Conservation (phyloP, 306 rosid genomes). For the Pueraria montana region DNA sequence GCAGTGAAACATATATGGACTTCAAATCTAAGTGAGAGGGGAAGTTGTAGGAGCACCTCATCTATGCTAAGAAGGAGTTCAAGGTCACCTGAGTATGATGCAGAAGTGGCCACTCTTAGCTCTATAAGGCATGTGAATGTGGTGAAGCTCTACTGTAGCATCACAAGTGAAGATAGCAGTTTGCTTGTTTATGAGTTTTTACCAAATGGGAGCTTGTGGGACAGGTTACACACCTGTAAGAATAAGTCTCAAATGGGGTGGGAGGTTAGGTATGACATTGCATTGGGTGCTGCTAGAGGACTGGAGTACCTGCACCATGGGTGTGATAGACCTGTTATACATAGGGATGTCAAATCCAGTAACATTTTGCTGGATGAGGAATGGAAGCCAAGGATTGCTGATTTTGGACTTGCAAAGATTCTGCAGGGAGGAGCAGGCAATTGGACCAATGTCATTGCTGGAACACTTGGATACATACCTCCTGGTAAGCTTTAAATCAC, state of each 20-base stretch:
- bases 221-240: conserved; percentile 68
- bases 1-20: conserved; percentile 92
- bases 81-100: conserved; percentile 69
- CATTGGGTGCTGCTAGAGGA: conserved; percentile 89
- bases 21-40: conserved; percentile 51
- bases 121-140: conserved; percentile 91
- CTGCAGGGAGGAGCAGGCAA: conserved; percentile 69
- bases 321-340: conserved; percentile 77
- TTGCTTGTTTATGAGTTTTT: conserved; percentile 88
- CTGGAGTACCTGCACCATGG: conserved; percentile 93
- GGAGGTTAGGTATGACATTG: conserved; percentile 84
- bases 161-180: conserved; percentile 87
- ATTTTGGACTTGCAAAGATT: conserved; percentile 91
- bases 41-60: conserved; percentile 60
- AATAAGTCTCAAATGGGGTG: conserved; percentile 70
- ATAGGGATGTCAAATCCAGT: conserved; percentile 90
- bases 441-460: conserved; percentile 79
- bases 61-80: conserved; percentile 64
- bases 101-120: conserved; percentile 89
- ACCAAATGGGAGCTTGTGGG: conserved; percentile 94
- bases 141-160: conserved; percentile 91
- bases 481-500: conserved; percentile 69
- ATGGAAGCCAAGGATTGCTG: conserved; percentile 93
- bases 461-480: conserved; percentile 89
- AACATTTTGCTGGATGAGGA: conserved; percentile 81